A percentile compares a stretch with the other conserved stretches of the same genome.
These are phyloP conservation scores for Penicillium fuscoglaucum DNA, from an alignment of 2,329 filamentous ascomycete genomes.

Conservation along the genomic window DNA sequence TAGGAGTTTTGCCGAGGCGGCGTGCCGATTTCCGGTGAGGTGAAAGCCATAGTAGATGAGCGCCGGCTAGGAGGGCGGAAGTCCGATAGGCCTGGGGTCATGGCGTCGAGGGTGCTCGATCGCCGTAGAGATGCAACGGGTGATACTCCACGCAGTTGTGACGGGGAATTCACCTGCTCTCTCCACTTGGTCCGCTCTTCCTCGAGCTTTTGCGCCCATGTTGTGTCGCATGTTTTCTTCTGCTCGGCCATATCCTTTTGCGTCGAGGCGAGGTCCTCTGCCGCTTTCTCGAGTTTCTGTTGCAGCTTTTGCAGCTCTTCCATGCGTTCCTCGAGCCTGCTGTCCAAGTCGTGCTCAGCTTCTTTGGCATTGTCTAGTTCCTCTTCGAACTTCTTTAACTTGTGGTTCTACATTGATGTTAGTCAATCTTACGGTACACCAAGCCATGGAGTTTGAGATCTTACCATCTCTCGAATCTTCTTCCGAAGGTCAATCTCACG, in stretches of 20 bases:
- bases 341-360: constrained; percentile 44
- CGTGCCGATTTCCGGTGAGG: constrained; percentile 40
- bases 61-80: constrained; percentile 44
- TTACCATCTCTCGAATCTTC: constrained; percentile 82
- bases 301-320: constrained; percentile 56
- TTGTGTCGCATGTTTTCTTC: constrained; percentile 59
- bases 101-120: constrained; percentile 39
- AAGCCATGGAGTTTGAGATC: constrained; percentile 32
- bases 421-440: background rate
- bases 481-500: constrained; percentile 85
- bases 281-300: constrained; percentile 49
- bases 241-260: constrained; percentile 59
- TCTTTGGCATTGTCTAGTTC: constrained; percentile 69
- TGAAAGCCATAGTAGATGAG: constrained; percentile 40
- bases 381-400: constrained; percentile 70
- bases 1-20: constrained; percentile 52
- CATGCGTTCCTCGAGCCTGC: constrained; percentile 63
- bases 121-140: constrained; percentile 45
- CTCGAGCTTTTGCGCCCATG: constrained; percentile 60
- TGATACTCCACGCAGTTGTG: constrained; percentile 42
- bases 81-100: constrained; percentile 37
- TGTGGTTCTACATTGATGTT: constrained; percentile 56
- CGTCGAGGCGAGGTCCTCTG: constrained; percentile 63
- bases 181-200: constrained; percentile 65
- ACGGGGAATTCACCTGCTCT: constrained; percentile 46